Evolutionary conservation across 2,329 filamentous ascomycete species (phyloP).

Genomic region (Teratosphaeria zuluensis): DNA sequence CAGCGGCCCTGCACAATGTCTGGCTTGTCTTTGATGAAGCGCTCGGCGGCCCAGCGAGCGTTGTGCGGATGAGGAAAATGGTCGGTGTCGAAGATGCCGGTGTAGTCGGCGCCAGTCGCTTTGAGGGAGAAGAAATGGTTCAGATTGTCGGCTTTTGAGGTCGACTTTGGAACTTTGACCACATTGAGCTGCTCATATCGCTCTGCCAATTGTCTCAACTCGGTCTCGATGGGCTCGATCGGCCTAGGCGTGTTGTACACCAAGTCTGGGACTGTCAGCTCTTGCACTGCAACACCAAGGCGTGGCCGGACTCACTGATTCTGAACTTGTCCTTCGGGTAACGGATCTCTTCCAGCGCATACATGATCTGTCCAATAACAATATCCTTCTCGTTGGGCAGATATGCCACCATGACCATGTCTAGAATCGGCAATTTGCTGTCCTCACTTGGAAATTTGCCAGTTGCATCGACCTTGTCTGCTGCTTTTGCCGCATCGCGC

Average conservation of each 20-base stretch:
- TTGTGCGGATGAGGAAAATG: conserved; percentile 42
- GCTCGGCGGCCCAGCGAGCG: conserved; percentile 40
- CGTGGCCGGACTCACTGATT: conserved; percentile 24
- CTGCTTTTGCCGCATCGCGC: conserved; percentile 18
- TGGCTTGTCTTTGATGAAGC: conserved; percentile 31
- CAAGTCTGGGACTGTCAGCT: conserved; percentile 12
- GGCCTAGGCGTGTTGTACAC: conserved; percentile 41
- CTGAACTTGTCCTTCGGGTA: conserved; percentile 39
- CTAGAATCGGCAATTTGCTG: conserved; percentile 29
- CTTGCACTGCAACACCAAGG: not conserved
- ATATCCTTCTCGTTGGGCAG: conserved; percentile 38
- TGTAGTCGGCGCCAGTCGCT: conserved; percentile 36
- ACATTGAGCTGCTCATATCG: conserved; percentile 34
- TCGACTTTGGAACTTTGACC: conserved; percentile 40
- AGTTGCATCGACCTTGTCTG: conserved; percentile 18
- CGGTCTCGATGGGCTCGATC: conserved; percentile 37
- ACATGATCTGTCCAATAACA: conserved; percentile 21
- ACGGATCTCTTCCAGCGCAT: conserved; percentile 37
- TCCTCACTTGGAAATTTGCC: conserved; percentile 14
- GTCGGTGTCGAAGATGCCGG: conserved; percentile 42
- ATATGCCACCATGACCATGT: conserved; percentile 42
- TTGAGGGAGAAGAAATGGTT: conserved; percentile 38
- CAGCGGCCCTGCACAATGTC: conserved; percentile 43
- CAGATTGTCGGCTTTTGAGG: conserved; percentile 42
- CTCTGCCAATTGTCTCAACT: conserved; percentile 30